Conservation (phyloP, 768 basidiomycete genomes). For the Trametopsis cervina region DNA sequence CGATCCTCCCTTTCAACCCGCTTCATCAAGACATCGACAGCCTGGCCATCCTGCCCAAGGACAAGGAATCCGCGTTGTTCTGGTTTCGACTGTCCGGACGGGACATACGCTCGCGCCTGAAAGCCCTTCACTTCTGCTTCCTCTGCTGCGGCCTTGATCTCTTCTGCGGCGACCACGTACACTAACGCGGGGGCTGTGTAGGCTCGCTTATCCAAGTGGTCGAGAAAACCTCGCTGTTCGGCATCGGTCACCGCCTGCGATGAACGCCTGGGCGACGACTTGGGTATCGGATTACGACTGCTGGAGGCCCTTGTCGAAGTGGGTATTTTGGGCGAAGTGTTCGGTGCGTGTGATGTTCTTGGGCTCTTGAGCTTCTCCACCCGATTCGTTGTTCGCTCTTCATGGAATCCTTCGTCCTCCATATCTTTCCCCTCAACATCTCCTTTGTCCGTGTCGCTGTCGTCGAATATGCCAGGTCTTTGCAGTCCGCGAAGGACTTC, state of each 20-base stretch:
- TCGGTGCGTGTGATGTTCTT: too few species aligned
- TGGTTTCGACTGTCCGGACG: too few species aligned
- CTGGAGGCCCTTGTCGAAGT: too few species aligned
- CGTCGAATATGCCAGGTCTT: conserved; percentile 35
- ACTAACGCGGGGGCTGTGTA: conserved; percentile 5
- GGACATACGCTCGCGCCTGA: conserved; percentile 5
- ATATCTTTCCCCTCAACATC: too few species aligned
- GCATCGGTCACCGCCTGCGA: neutral
- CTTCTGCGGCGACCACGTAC: conserved; percentile 1
- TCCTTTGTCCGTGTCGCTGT: conserved; percentile 23
- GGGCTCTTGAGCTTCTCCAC: too few species aligned
- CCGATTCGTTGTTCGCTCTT: too few species aligned
- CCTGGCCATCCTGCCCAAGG: conserved; percentile 43
- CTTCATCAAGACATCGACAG: conserved; percentile 30
- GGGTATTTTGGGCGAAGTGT: too few species aligned
- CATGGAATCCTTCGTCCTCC: too few species aligned
- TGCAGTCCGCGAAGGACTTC: conserved; percentile 40
- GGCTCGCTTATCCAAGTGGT: neutral
- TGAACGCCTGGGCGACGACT: conserved; percentile 27
- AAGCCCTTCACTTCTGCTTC: conserved; percentile 7
- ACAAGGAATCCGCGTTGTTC: conserved; percentile 5
- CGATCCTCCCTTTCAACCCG: neutral
- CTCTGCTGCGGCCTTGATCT: neutral
- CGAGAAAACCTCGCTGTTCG: conserved; percentile 1
- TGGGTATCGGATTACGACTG: too few species aligned